phyloP scores from a whole-genome alignment of 192 early-diverging fungal species.

The Gamsiella multidivaricata region DNA sequence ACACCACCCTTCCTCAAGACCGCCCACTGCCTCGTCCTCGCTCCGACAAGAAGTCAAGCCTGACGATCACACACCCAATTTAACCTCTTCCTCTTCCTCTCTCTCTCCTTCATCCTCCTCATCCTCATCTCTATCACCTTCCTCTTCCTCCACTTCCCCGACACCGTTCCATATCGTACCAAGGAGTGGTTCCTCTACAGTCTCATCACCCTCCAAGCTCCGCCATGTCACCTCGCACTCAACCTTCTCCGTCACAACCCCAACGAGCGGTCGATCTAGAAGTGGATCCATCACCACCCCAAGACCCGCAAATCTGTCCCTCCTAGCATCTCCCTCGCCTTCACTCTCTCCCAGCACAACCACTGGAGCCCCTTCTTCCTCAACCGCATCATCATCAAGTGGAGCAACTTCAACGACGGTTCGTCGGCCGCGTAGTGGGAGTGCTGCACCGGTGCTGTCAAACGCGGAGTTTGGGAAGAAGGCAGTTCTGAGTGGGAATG shows the following conservation, averaged over 20 bases:
- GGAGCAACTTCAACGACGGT: neutral
- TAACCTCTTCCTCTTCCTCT: neutral
- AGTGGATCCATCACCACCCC: conserved; percentile 52
- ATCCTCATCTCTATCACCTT: neutral
- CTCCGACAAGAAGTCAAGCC: conserved; percentile 38
- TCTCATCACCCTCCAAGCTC: conserved; percentile 32
- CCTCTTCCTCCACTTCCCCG: conserved; percentile 5
- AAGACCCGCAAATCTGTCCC: conserved; percentile 38
- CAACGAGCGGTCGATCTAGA: conserved; percentile 40
- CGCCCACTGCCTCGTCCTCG: conserved; percentile 22
- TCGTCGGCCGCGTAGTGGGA: conserved; percentile 37
- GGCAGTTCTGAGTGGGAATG: neutral
- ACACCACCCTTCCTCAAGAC: conserved; percentile 4
- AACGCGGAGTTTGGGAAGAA: conserved; percentile 10
- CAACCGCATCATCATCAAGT: neutral
- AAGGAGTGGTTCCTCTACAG: conserved; percentile 20
- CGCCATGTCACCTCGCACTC: conserved; percentile 51
- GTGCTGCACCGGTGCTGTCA: conserved; percentile 28
- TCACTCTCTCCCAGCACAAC: conserved; percentile 1
- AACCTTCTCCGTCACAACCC: conserved; percentile 13
- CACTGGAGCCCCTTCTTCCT: conserved; percentile 1
- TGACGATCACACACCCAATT: conserved; percentile 8
- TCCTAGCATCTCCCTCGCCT: conserved; percentile 24
- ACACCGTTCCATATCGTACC: conserved; percentile 9
- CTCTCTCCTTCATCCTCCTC: conserved; percentile 1